phyloP scores from a whole-genome alignment of 2,329 filamentous ascomycete species.

The Aspergillus chevalieri region DNA sequence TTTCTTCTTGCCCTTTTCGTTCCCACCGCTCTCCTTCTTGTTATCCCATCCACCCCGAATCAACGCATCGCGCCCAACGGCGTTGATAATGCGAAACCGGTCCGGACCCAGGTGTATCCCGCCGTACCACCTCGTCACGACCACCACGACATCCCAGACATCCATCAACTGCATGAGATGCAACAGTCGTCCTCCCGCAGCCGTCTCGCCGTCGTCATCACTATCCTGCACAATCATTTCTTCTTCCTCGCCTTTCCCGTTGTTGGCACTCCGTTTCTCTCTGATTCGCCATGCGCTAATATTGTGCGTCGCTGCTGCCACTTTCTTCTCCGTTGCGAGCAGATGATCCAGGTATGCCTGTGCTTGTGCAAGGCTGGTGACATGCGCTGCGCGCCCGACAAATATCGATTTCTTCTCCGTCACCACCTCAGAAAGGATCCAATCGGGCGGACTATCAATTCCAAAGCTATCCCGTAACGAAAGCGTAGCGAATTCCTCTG shows the following conservation, averaged over 20 bases:
- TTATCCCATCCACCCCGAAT: slow-evolving; percentile 66
- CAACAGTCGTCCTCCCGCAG: slow-evolving; percentile 76
- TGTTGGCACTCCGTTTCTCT: slow-evolving; percentile 16
- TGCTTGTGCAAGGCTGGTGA: slow-evolving; percentile 65
- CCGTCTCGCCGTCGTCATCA: slow-evolving; percentile 92
- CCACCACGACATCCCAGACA: slow-evolving; percentile 84
- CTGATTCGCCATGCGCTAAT: slow-evolving; percentile 90
- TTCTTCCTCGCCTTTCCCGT: slow-evolving; percentile 24
- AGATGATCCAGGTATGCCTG: slow-evolving; percentile 66
- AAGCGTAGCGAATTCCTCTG: slow-evolving; percentile 19
- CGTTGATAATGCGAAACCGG: slow-evolving; percentile 85
- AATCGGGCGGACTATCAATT: slow-evolving; percentile 48
- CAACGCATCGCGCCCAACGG: slow-evolving; percentile 74
- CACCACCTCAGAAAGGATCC: slow-evolving; percentile 68
- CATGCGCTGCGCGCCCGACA: slow-evolving; percentile 66
- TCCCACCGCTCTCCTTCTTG: slow-evolving; percentile 35
- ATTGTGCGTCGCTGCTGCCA: slow-evolving; percentile 85
- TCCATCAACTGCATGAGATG: slow-evolving; percentile 94
- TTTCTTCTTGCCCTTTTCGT: slow-evolving; percentile 53
- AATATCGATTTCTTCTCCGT: slow-evolving; percentile 85
- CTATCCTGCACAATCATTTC: slow-evolving; percentile 72
- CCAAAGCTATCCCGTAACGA: slow-evolving; percentile 24
- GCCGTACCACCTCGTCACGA: slow-evolving; percentile 93
- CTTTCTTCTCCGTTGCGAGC: slow-evolving; percentile 73
- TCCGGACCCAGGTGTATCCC: slow-evolving; percentile 83